Conservation (phyloP, 2,329 filamentous ascomycete genomes). For the Aplosporella prunicola region DNA sequence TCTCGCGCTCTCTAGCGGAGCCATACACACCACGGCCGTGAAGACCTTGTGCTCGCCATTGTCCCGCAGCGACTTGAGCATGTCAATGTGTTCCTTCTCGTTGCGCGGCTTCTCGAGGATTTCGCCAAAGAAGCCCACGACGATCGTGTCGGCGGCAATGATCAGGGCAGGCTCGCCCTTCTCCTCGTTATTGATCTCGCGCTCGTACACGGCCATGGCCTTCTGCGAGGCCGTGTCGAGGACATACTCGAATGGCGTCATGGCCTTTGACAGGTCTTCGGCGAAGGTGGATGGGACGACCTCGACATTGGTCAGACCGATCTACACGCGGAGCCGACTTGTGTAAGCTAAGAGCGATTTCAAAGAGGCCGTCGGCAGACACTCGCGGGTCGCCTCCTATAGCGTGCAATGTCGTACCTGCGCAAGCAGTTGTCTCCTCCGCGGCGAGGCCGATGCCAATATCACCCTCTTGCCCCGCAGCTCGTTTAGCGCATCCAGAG, state of each 20-base stretch:
- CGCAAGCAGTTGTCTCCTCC: slow-evolving; percentile 70
- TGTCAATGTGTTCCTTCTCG: slow-evolving; percentile 71
- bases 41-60: slow-evolving; percentile 69
- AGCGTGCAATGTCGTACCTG: slow-evolving; percentile 40
- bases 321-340: slow-evolving; percentile 33
- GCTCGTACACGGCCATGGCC: slow-evolving; percentile 61
- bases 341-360: neutral
- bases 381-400: neutral
- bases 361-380: neutral
- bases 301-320: slow-evolving; percentile 75
- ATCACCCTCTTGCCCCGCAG: slow-evolving; percentile 75
- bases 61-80: slow-evolving; percentile 76
- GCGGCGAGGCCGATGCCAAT: slow-evolving; percentile 80
- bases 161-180: slow-evolving; percentile 71
- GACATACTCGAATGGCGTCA: slow-evolving; percentile 85
- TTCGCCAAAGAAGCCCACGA: slow-evolving; percentile 63
- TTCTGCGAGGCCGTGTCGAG: slow-evolving; percentile 78
- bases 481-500: slow-evolving; percentile 68
- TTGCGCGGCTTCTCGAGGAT: slow-evolving; percentile 87
- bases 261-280: slow-evolving; percentile 73
- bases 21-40: slow-evolving; percentile 76
- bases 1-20: slow-evolving; percentile 67
- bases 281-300: slow-evolving; percentile 73
- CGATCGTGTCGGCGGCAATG: slow-evolving; percentile 83
- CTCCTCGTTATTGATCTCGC: slow-evolving; percentile 46